These are phyloP conservation scores for Lanzia echinophila DNA, from an alignment of 2,329 filamentous ascomycete genomes.

Conservation along the genomic window DNA sequence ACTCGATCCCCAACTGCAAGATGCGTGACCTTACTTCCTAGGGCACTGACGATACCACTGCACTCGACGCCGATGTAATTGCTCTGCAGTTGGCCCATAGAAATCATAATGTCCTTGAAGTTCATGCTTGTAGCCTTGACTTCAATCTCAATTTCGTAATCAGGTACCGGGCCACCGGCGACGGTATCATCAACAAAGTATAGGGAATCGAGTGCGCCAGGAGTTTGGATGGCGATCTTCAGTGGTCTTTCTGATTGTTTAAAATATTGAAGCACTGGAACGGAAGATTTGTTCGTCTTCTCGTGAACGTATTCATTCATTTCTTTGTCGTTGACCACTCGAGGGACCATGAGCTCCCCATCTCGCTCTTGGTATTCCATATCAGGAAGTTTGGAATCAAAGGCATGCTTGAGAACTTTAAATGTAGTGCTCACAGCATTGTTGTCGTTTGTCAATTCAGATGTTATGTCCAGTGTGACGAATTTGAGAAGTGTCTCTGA, in stretches of 20 bases:
- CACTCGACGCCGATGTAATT: conserved; percentile 32
- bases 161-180: conserved; percentile 13
- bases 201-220: conserved; percentile 24
- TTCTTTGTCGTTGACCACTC: conserved; percentile 23
- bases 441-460: conserved; percentile 32
- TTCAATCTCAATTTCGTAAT: conserved; percentile 23
- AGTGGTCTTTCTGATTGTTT: conserved; percentile 22
- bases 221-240: conserved; percentile 21
- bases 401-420: conserved; percentile 16
- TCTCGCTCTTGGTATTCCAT: conserved; percentile 23
- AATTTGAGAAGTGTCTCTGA: conserved; percentile 24
- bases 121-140: conserved; percentile 32
- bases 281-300: conserved; percentile 34
- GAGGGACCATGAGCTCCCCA: conserved; percentile 25
- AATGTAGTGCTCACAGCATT: conserved; percentile 14
- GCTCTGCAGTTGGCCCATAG: conserved; percentile 31
- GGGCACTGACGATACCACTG: conserved; percentile 28
- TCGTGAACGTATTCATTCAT: conserved; percentile 36
- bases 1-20: conserved; percentile 32
- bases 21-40: conserved; percentile 27
- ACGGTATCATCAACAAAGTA: conserved; percentile 25
- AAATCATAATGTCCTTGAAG: conserved; percentile 32
- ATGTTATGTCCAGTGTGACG: conserved; percentile 21
- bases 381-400: conserved; percentile 12
- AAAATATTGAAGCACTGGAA: conserved; percentile 37